Evolutionary conservation across 2,329 filamentous ascomycete species (phyloP), one percentile per base, ranked within the genome.

Genomic region (Fusarium decemcellulare): DNA sequence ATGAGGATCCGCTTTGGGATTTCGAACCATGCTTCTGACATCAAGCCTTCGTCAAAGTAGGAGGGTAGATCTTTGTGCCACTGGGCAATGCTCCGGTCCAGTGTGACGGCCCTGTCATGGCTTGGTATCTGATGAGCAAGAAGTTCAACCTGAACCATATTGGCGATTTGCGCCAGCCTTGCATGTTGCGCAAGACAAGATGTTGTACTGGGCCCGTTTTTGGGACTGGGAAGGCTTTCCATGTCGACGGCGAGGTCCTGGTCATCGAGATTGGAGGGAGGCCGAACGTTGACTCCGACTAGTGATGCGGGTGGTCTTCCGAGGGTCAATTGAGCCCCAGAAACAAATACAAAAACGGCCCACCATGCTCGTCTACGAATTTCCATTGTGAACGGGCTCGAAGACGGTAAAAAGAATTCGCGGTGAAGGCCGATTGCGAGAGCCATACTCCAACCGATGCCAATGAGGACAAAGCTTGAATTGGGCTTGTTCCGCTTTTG

Each of bases 401-500:
- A 73, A 43, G 73, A 68, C n/a, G 67, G 67, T 2, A 60, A 43
- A 14, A 63, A 65, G 9, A 77, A 72, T 55, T 85, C 82, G 6
- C 80, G 79, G 63, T 86, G 83, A 0, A 86, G 76, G 0, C 84
- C 84, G 8, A 86, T 70, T 0, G 83, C 82, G 6, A 85, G 73
- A 0, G 83, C 83, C 78, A 86, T 83, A 36, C 82, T 77, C 46
- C 82, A 79, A 1, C 83, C 84, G 32, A 85, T 80, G 0, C 84
- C 84, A 34, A 84, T 79, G 40, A 83, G 82, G 58, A 84, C 84
- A 65, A 84, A 85, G 1, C 82, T 82, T 0, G 83, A 84, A 61
- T 86, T 86, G 7, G 83, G 83, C 5, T 82, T 75, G 59, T 85
- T 81, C 23, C 80, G 75, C 65, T 85, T 85, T 56, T 86, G 84